A percentile compares a stretch with the other conserved stretches of the same genome.
Evolutionary conservation across 306 rosid genomes (phyloP).

Genomic region (Trifolium fragiferum): DNA sequence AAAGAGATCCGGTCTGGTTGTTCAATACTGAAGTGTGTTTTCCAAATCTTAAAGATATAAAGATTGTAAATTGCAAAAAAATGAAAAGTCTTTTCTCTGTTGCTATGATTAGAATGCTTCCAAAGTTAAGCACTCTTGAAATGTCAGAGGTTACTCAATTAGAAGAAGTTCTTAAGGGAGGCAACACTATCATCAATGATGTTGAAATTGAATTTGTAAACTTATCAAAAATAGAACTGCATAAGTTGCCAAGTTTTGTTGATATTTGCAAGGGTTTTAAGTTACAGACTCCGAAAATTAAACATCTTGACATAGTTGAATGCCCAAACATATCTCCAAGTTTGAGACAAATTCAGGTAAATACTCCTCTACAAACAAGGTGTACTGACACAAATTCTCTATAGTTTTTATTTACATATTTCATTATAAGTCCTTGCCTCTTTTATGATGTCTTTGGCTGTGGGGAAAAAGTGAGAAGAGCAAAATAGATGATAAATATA

Average conservation of each 20-base stretch:
- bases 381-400: neutral
- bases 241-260: neutral
- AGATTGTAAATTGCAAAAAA: neutral
- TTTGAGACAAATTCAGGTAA: neutral
- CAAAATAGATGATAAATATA: no score
- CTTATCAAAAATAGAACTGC: neutral
- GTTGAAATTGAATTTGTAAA: neutral
- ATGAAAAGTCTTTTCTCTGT: neutral
- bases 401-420: neutral
- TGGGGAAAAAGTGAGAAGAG: no score
- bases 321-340: neutral
- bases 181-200: neutral
- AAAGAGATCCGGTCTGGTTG: constrained; percentile 78
- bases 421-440: neutral
- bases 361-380: neutral
- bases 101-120: constrained; percentile 11
- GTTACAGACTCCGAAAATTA: neutral
- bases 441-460: no score
- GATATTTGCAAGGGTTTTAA: constrained; percentile 6
- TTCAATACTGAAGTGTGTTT: neutral
- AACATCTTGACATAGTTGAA: neutral
- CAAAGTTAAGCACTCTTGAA: neutral
- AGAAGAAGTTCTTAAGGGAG: neutral
- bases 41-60: neutral
- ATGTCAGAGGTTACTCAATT: neutral